Evolutionary conservation across 345 rosid genomes (phyloP).

Genomic region (Jatropha curcas): DNA sequence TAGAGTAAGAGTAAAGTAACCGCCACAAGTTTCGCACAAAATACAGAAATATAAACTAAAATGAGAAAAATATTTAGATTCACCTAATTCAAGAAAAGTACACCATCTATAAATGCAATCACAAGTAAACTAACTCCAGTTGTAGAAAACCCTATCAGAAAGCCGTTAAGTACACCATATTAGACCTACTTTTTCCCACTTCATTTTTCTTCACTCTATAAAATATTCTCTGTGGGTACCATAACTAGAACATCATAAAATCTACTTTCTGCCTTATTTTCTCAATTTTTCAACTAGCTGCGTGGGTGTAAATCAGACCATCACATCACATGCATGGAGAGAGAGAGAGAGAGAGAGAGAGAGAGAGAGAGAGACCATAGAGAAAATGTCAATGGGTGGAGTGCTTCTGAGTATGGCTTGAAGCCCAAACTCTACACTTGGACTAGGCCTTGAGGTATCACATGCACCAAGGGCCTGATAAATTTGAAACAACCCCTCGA

Average conservation of each 20-base stretch:
- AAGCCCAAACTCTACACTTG: slow-evolving; percentile 59
- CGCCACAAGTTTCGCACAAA: not conserved
- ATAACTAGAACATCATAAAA: not conserved
- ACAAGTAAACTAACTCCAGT: not conserved
- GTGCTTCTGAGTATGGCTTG: slow-evolving; percentile 62
- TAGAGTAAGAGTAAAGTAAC: not conserved
- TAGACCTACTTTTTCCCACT: not conserved
- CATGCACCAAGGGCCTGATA: slow-evolving; percentile 45
- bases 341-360: not conserved
- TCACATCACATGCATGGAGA: not conserved
- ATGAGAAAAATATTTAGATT: not conserved
- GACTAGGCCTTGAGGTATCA: slow-evolving; percentile 30
- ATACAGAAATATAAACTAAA: too few species aligned
- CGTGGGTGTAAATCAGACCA: not conserved
- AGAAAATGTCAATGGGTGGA: slow-evolving; percentile 61
- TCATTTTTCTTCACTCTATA: not conserved
- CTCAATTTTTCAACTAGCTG: not conserved
- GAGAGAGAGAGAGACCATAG: slow-evolving; percentile 47
- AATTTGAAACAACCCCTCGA: slow-evolving; percentile 60
- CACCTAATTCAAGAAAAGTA: not conserved
- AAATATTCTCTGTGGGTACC: not conserved
- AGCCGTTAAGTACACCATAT: not conserved
- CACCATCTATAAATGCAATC: not conserved
- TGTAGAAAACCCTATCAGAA: not conserved
- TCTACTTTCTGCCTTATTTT: not conserved